These are phyloP conservation scores for Venturia nashicola DNA, from an alignment of 2,329 filamentous ascomycete species.

Conservation along the genomic window DNA sequence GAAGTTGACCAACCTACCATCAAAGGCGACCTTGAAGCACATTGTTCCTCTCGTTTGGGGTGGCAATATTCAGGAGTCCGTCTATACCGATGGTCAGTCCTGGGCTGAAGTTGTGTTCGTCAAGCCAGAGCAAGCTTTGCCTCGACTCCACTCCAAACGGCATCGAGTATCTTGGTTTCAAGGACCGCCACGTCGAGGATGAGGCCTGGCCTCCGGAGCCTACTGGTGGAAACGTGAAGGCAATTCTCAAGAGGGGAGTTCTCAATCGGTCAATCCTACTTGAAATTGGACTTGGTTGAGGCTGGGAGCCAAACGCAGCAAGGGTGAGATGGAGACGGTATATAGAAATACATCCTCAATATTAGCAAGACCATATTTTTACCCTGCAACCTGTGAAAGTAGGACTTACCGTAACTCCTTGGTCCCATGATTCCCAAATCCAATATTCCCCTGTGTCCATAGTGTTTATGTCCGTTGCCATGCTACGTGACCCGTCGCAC, in stretches of 20 bases:
- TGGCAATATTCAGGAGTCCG: slow-evolving; percentile 21
- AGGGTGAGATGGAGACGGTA: neutral
- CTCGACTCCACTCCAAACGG: slow-evolving; percentile 23
- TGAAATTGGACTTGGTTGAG: neutral
- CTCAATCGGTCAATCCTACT: neutral
- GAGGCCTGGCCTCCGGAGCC: slow-evolving; percentile 14
- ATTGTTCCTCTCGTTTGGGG: slow-evolving; percentile 22
- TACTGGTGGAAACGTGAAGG: slow-evolving; percentile 28
- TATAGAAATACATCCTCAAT: neutral
- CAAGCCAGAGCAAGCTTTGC: slow-evolving; percentile 20
- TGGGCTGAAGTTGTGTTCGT: slow-evolving; percentile 22
- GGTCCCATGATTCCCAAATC: neutral
- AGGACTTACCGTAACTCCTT: neutral
- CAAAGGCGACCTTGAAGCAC: neutral
- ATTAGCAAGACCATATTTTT: neutral
- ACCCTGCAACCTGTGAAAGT: neutral
- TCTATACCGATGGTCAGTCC: slow-evolving; percentile 15
- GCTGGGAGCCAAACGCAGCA: neutral
- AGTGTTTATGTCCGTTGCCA: neutral
- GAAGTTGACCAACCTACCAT: slow-evolving; percentile 10
- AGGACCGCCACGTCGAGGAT: slow-evolving; percentile 15
- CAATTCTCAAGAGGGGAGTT: slow-evolving; percentile 20
- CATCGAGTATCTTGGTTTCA: slow-evolving; percentile 14
- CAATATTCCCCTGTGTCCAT: neutral
- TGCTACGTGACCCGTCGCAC: neutral